Percentiles rank a stretch among this genome's conserved stretches.
Evolutionary conservation across 2,329 filamentous ascomycete species (phyloP).

Genomic region (Achaetomium macrosporum): DNA sequence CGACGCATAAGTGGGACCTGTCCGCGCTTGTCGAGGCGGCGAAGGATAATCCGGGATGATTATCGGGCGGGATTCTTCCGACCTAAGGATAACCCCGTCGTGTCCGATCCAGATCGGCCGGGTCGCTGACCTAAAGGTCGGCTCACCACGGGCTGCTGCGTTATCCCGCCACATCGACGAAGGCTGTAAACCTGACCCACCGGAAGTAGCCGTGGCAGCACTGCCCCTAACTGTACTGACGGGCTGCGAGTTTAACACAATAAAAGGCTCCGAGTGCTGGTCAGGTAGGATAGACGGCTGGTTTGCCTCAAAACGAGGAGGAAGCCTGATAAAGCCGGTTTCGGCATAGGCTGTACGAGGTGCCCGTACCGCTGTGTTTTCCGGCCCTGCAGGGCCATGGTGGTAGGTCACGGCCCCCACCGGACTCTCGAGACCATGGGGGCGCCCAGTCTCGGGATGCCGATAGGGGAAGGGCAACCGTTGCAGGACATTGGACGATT

Average conservation of each 20-base stretch:
- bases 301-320: conserved; percentile 14
- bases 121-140: conserved; percentile 10
- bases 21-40: conserved; percentile 1
- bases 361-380: not conserved
- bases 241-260: conserved; percentile 10
- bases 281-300: conserved; percentile 1
- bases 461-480: conserved; percentile 5
- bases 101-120: conserved; percentile 19
- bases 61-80: conserved; percentile 17
- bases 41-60: conserved; percentile 10
- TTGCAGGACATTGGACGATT: conserved; percentile 12
- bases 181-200: not conserved
- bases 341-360: conserved; percentile 6
- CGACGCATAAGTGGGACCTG: not conserved
- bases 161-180: conserved; percentile 6
- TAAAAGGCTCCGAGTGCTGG: conserved; percentile 4
- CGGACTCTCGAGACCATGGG: not conserved
- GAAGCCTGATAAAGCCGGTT: conserved; percentile 21
- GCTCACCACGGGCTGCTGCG: conserved; percentile 1
- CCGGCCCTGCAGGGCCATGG: not conserved
- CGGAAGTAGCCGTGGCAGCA: not conserved
- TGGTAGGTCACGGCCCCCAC: not conserved
- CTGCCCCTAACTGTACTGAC: not conserved
- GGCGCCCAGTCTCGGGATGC: not conserved
- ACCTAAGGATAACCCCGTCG: conserved; percentile 15